phyloP scores from a whole-genome alignment of 768 basidiomycete genomes.

The Pleurotus salmoneostramineus region DNA sequence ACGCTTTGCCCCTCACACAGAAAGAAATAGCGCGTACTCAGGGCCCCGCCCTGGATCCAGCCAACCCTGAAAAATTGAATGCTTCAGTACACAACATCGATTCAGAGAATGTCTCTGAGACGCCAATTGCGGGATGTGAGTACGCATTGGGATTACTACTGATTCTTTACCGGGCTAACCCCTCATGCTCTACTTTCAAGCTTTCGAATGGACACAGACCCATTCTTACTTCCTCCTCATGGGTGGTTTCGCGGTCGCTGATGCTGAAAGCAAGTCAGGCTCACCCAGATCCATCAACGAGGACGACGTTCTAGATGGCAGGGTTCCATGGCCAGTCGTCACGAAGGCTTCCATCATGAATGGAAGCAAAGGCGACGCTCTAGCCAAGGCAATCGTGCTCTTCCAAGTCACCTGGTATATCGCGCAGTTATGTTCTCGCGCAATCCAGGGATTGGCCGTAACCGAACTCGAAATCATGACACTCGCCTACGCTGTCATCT shows the following conservation, averaged over 20 bases:
- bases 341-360: constrained; percentile 15
- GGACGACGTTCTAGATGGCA: neutral
- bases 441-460: constrained; percentile 18
- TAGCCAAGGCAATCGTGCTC: constrained; percentile 29
- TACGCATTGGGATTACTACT: too few relatives aligned
- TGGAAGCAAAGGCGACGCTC: constrained; percentile 25
- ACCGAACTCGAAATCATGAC: constrained; percentile 33
- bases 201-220: constrained; percentile 14
- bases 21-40: too few relatives aligned
- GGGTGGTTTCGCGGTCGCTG: constrained; percentile 17
- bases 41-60: too few relatives aligned
- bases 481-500: constrained; percentile 26
- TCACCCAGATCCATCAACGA: neutral
- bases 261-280: neutral
- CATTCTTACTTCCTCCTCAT: constrained; percentile 23
- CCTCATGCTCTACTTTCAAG: neutral
- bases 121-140: too few relatives aligned
- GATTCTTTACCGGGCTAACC: too few relatives aligned
- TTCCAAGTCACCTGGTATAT: constrained; percentile 32
- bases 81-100: too few relatives aligned
- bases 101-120: too few relatives aligned
- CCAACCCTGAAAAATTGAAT: too few relatives aligned
- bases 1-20: too few relatives aligned
- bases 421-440: constrained; percentile 23
- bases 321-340: neutral